phyloP scores from a whole-genome alignment of 495 filamentous ascomycete species.

The Wilcoxina mikolae region DNA sequence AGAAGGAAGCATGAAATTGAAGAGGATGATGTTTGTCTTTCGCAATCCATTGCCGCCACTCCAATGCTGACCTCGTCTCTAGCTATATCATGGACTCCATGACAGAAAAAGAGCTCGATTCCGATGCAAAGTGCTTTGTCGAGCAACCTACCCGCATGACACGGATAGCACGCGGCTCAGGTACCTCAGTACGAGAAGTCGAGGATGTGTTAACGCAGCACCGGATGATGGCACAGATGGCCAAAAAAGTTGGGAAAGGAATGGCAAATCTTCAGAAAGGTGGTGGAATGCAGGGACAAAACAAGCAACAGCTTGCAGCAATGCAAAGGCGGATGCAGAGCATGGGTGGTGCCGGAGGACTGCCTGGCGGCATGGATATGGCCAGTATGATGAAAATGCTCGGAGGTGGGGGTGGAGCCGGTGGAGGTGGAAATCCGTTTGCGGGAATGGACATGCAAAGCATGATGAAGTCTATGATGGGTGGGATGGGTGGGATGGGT shows the following conservation, averaged over 20 bases:
- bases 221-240: slow-evolving; percentile 98
- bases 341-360: slow-evolving; percentile 58
- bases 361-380: slow-evolving; percentile 57
- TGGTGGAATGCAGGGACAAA: slow-evolving; percentile 76
- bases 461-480: slow-evolving; percentile 73
- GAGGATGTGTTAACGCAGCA: slow-evolving; percentile 97
- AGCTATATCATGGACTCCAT: slow-evolving; percentile 92
- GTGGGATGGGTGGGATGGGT: slow-evolving; percentile 37
- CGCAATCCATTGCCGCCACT: background rate
- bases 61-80: background rate
- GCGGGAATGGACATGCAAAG: slow-evolving; percentile 66
- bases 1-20: slow-evolving; percentile 78
- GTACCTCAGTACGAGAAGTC: slow-evolving; percentile 84
- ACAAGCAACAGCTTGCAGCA: slow-evolving; percentile 89
- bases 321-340: slow-evolving; percentile 91
- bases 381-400: slow-evolving; percentile 74
- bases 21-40: slow-evolving; percentile 60
- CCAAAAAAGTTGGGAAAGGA: slow-evolving; percentile 92
- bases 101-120: slow-evolving; percentile 87
- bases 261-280: slow-evolving; percentile 94
- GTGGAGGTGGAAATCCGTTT: slow-evolving; percentile 35
- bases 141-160: slow-evolving; percentile 92
- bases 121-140: slow-evolving; percentile 85
- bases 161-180: slow-evolving; percentile 72
- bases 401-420: slow-evolving; percentile 41